Percentiles rank a stretch among this genome's conserved stretches.
These are phyloP conservation scores for Davidsoniella neocaledoniae DNA, from an alignment of 2,329 filamentous ascomycete species.

Conservation along the genomic window DNA sequence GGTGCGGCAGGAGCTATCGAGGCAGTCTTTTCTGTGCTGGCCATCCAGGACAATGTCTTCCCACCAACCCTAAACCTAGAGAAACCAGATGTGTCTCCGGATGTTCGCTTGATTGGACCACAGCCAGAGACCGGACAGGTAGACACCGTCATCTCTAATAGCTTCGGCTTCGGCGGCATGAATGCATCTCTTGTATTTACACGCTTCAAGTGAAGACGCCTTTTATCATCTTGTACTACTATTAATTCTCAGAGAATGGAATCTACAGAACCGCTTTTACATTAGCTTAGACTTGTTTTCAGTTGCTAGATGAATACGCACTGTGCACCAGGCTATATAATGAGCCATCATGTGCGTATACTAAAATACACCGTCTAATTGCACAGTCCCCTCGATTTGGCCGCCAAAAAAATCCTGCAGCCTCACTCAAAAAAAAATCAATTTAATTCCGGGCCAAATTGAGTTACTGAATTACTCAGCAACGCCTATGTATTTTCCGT, in stretches of 20 bases:
- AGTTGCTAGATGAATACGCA: neutral
- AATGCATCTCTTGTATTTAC: constrained; percentile 80
- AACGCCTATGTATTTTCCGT: neutral
- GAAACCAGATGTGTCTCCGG: constrained; percentile 45
- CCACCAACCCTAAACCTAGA: constrained; percentile 78
- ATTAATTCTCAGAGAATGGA: neutral
- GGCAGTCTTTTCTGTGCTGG: constrained; percentile 67
- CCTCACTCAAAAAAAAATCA: constrained; percentile 3
- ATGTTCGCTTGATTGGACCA: constrained; percentile 74
- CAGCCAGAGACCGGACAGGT: constrained; percentile 53
- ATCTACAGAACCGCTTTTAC: neutral
- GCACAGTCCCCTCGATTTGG: constrained; percentile 8
- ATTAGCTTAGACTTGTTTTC: no score
- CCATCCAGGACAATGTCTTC: constrained; percentile 59
- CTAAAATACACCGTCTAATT: neutral
- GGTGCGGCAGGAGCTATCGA: constrained; percentile 86
- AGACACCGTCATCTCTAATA: constrained; percentile 71
- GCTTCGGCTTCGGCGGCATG: constrained; percentile 94
- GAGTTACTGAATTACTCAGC: neutral
- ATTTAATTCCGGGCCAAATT: neutral
- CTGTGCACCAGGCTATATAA: neutral
- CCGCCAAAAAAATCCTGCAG: constrained; percentile 9
- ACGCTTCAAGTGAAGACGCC: neutral
- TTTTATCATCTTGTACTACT: neutral
- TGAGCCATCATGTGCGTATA: neutral